A percentile compares a stretch with the other conserved stretches of the same genome.
These are phyloP conservation scores for Alloteropsis angusta DNA, from an alignment of 202 grass and related monocot species.

Conservation along the genomic window DNA sequence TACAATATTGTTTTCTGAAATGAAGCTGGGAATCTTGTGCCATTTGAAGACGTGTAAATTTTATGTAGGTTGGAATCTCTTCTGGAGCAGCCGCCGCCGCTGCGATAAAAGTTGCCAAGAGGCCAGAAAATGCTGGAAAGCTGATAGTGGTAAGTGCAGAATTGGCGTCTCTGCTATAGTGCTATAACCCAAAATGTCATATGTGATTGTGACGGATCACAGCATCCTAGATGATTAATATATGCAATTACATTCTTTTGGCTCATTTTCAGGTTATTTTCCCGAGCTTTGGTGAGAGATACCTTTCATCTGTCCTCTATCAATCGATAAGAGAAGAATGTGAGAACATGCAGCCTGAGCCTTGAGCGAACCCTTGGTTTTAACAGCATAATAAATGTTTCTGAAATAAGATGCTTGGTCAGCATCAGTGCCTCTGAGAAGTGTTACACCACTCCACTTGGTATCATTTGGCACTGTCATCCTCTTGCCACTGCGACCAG, in stretches of 20 bases:
- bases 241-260: neutral
- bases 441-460: neutral
- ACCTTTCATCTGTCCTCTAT: conserved; percentile 59
- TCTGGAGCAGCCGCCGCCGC: conserved; percentile 78
- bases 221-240: neutral
- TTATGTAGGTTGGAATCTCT: conserved; percentile 85
- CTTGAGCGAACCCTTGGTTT: conserved; percentile 18
- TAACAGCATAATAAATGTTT: conserved; percentile 14
- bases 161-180: neutral
- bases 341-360: conserved; percentile 68
- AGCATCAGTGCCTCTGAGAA: neutral
- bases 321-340: conserved; percentile 69
- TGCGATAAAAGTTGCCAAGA: conserved; percentile 66
- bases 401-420: neutral
- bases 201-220: neutral
- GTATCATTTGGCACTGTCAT: neutral
- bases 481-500: neutral
- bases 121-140: conserved; percentile 91
- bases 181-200: neutral
- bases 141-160: conserved; percentile 49
- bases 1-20: neutral
- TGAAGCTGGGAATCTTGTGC: neutral
- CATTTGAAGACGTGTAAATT: conserved; percentile 2
- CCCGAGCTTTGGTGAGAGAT: conserved; percentile 82
- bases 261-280: conserved; percentile 52